Evolutionary conservation across 192 early-diverging fungal species (phyloP), one percentile per base, ranked within the genome.

Genomic region (Coemansia sp.): DNA sequence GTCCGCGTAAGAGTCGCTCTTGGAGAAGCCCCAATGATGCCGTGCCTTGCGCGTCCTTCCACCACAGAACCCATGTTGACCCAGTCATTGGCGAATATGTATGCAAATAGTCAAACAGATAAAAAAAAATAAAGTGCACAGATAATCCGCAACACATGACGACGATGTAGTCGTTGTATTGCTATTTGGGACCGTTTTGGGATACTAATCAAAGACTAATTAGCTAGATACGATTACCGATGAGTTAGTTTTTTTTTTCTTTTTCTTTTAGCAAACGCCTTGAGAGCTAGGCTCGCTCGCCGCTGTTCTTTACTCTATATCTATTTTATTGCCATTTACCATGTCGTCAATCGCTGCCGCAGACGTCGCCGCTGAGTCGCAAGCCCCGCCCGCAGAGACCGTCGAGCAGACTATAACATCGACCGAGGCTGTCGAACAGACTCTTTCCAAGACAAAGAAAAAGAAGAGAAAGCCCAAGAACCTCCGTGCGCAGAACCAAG

Each of bases 11-110:
- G 1, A 84, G 70, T 23, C 81, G 66, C 25, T 84, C 81, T 39
- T 84, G 81, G 11, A 84, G 61, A 2, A 69, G 73, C 1, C 81
- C 73, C 36, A 84, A 42, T 21, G 81, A 84, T 7, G 75, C 81
- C 17, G 81, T 84, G 44, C 81, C 81, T 51, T 84, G 73, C 4
- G 81, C 81, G 37, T 84, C 81, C 64, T 71, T 75, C 81, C 81
- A 84, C 81, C 76, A 74, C 12, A 84, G 44, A 39, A 84, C 81
- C 81, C 81, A 82, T 15, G 80, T 77, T 17, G 80, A 76, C 9
- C 79, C 79, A 0, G 68, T 23, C 79, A 76, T 73, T 39, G 51
- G 6, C 15, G 32, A 37, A 19, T 23, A 57, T 57, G 11, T 31
- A 60, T 51, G 19, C 17, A 50, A 51, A 25, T n/a, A n/a, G 48